Base-by-base conservation (phyloP, 495 filamentous ascomycete species). In the Hamigera avellanea region DNA sequence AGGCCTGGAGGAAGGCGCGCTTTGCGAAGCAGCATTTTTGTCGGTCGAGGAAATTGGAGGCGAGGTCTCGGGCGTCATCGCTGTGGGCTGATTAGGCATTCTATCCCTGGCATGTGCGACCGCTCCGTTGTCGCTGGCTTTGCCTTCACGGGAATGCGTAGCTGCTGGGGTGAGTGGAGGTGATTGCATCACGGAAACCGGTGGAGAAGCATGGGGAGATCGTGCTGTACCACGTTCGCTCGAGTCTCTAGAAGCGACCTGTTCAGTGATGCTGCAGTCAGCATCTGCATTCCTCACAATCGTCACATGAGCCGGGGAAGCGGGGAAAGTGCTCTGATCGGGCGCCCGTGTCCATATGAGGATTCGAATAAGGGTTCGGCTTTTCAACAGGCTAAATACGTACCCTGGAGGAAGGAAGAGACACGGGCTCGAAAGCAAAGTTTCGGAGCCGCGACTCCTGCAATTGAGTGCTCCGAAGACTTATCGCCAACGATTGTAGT, bases 151-250 rank as follows among this genome's bases (percentile, higher is more conserved):
- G 36, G 72, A 74, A 40, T 66, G 56, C 28, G 83, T 85, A 10
- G 75, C 84, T 21, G 86, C 78, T 19, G 91, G 89, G 3, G 89
- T 94, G 10, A 96, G 72, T 15, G 86, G 87, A 41, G 91, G 91
- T 10, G 87, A 91, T 44, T 89, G 80, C 66, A 88, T 78, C 32
- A 78, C 69, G 33, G 78, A 68, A 16, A 64, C 57, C 19, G 66
- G 61, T 32, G 70, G 68, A 32, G 72, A 73, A 19, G 56, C 46
- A 42, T 58, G 60, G 19, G 63, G 61, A 26, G 67, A 70, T 49
- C 55, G 43, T 46, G 63, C n/a, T 44, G 45, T 59, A 37, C 52
- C 60, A 17, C 62, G 54, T 40, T 66, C 53, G 43, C 68, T 63
- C 35, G 70, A 58, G 25, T 68, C 65, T 42, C 60, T 59, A 35